Percentiles rank a stretch among this genome's conserved stretches.
Evolutionary conservation across 169 alveolate genomes (phyloP).

Genomic region (Plasmodium adleri): DNA sequence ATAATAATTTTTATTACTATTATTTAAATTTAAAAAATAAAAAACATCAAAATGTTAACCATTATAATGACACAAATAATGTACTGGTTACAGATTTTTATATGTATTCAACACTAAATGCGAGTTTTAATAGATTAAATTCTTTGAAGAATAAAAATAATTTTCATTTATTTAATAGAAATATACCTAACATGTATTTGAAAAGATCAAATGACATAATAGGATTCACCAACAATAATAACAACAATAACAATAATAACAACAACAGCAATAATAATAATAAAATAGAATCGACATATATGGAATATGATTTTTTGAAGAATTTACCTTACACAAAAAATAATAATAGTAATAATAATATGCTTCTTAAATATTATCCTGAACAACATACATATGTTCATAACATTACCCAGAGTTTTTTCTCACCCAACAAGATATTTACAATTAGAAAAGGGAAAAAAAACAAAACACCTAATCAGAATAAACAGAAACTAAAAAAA

Average conservation of each 20-base stretch:
- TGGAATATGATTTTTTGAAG: neutral
- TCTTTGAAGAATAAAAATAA: conserved; percentile 19
- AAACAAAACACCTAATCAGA: conserved; percentile 4
- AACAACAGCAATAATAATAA: conserved; percentile 1
- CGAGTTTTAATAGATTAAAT: conserved; percentile 20
- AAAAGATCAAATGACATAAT: neutral
- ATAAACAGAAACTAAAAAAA: conserved; percentile 58
- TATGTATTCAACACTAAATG: conserved; percentile 50
- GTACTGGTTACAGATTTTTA: conserved; percentile 50
- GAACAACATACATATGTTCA: conserved; percentile 9
- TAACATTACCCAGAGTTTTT: conserved; percentile 7
- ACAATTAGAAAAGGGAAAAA: conserved; percentile 14
- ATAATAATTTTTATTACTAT: conserved; percentile 21
- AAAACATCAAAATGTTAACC: conserved; percentile 19
- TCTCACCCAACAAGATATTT: conserved; percentile 2
- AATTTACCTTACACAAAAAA: conserved; percentile 15
- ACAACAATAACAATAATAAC: conserved; percentile 1
- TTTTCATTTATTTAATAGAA: neutral
- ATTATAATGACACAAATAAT: conserved; percentile 50
- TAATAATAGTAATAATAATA: conserved; percentile 1
- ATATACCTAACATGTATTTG: neutral
- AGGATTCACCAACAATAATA: neutral
- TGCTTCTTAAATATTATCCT: neutral
- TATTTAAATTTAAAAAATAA: conserved; percentile 11
- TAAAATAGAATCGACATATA: no score